A percentile compares a stretch with the other conserved stretches of the same genome.
Evolutionary conservation across 148 eudicot genomes (phyloP).

Genomic region (Cornus controversa): DNA sequence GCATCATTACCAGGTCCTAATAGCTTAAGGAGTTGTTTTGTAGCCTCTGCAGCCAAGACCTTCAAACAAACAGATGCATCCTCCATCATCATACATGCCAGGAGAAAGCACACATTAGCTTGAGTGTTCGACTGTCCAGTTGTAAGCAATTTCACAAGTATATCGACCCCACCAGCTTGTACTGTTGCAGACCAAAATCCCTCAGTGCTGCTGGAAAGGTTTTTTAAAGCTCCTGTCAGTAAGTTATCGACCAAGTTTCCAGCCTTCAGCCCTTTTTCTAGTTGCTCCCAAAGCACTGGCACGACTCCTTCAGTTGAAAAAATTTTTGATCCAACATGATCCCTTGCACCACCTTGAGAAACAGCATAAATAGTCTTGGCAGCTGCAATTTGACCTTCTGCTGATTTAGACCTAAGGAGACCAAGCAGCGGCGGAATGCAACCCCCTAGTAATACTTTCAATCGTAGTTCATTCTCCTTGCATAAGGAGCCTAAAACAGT

Average conservation of each 20-base stretch:
- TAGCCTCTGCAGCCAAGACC: slow-evolving; percentile 71
- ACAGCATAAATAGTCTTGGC: slow-evolving; percentile 93
- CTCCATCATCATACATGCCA: slow-evolving; percentile 90
- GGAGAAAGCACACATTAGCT: slow-evolving; percentile 93
- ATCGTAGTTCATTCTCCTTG: slow-evolving; percentile 93
- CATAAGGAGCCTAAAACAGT: slow-evolving; percentile 88
- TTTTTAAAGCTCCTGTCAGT: slow-evolving; percentile 82
- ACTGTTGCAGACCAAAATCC: slow-evolving; percentile 88
- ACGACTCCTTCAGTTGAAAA: slow-evolving; percentile 99
- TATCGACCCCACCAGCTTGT: slow-evolving; percentile 83
- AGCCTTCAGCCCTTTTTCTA: slow-evolving; percentile 69
- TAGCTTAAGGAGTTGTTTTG: slow-evolving; percentile 85
- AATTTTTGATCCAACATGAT: slow-evolving; percentile 97
- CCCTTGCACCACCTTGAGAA: slow-evolving; percentile 92
- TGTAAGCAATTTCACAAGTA: slow-evolving; percentile 75
- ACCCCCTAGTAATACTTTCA: slow-evolving; percentile 92
- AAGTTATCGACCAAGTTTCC: slow-evolving; percentile 78
- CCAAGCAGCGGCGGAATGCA: slow-evolving; percentile 98
- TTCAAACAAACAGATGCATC: slow-evolving; percentile 81
- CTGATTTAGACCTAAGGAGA: slow-evolving; percentile 81
- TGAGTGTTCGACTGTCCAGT: slow-evolving; percentile 74
- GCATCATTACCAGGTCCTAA: slow-evolving; percentile 92
- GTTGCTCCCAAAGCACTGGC: slow-evolving; percentile 88
- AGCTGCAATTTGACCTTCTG: slow-evolving; percentile 88
- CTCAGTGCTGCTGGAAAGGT: slow-evolving; percentile 85